Evolutionary conservation across 2,329 filamentous ascomycete species (phyloP).

Genomic region (Onygena corvina): DNA sequence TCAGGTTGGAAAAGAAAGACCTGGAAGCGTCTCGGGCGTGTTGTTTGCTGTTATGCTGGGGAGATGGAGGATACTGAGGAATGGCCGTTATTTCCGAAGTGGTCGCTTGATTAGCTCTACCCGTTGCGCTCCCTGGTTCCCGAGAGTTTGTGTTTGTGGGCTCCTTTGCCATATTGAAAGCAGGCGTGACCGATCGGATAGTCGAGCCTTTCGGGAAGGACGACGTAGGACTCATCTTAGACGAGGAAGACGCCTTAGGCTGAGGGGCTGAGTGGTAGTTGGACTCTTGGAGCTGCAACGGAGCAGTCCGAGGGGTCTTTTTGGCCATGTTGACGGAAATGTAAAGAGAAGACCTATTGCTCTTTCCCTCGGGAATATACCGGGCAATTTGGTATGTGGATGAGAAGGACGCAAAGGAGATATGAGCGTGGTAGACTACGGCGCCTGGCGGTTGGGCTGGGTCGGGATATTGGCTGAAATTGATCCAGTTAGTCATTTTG

Average conservation of each 20-base stretch:
- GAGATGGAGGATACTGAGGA: conserved; percentile 35
- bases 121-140: conserved; percentile 12
- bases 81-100: conserved; percentile 37
- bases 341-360: not conserved
- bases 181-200: conserved; percentile 30
- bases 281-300: conserved; percentile 12
- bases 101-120: conserved; percentile 18
- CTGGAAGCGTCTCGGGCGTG: conserved; percentile 35
- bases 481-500: not conserved
- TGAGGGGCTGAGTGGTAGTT: conserved; percentile 10
- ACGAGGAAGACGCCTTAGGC: conserved; percentile 8
- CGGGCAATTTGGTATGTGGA: conserved; percentile 1
- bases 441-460: not conserved
- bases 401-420: conserved; percentile 2
- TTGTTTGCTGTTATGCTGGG: conserved; percentile 28
- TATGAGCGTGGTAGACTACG: not conserved
- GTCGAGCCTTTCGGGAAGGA: conserved; percentile 19
- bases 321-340: conserved; percentile 14
- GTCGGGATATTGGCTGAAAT: not conserved
- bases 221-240: conserved; percentile 12
- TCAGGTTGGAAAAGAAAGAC: conserved; percentile 38
- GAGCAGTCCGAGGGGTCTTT: conserved; percentile 12
- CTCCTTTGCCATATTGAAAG: conserved; percentile 6
- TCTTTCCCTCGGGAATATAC: not conserved
- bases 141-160: conserved; percentile 7